These are phyloP conservation scores for Hylodesmum podocarpum DNA, from an alignment of 306 rosid species.

Conservation along the genomic window DNA sequence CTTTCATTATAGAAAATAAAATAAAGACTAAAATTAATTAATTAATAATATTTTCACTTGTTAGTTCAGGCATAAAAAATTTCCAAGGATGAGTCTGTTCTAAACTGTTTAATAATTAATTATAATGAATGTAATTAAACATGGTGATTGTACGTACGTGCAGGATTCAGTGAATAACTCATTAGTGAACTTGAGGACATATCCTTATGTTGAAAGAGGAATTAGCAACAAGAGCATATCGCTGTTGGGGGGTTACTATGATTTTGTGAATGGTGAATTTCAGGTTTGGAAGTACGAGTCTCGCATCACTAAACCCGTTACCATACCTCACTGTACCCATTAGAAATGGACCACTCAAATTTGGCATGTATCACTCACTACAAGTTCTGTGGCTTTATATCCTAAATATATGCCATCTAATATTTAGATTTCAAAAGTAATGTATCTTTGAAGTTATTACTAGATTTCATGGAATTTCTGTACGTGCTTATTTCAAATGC, in stretches of 20 bases:
- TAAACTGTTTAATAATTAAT: neutral
- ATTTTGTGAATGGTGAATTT: conserved; percentile 57
- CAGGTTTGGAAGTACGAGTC: conserved; percentile 48
- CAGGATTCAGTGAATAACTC: conserved; percentile 75
- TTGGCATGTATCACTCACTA: neutral
- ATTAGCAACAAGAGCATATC: conserved; percentile 20
- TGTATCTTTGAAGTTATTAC: neutral
- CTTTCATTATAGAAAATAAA: no score
- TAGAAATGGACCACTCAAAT: neutral
- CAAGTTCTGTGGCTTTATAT: conserved; percentile 6
- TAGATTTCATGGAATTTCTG: neutral
- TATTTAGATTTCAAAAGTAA: neutral
- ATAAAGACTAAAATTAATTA: no score
- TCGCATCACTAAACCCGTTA: conserved; percentile 23
- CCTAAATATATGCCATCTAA: neutral
- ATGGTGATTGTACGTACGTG: neutral
- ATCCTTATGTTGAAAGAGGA: conserved; percentile 50
- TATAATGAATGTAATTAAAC: neutral
- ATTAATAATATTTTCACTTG: no score
- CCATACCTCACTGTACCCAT: conserved; percentile 21
- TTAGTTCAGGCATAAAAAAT: no score
- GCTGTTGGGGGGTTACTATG: conserved; percentile 59
- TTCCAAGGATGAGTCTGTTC: no score
- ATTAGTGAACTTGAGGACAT: conserved; percentile 42
- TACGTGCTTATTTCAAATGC: neutral